phyloP scores from a whole-genome alignment of 2,329 filamentous ascomycete species.

The Alternaria sp. region DNA sequence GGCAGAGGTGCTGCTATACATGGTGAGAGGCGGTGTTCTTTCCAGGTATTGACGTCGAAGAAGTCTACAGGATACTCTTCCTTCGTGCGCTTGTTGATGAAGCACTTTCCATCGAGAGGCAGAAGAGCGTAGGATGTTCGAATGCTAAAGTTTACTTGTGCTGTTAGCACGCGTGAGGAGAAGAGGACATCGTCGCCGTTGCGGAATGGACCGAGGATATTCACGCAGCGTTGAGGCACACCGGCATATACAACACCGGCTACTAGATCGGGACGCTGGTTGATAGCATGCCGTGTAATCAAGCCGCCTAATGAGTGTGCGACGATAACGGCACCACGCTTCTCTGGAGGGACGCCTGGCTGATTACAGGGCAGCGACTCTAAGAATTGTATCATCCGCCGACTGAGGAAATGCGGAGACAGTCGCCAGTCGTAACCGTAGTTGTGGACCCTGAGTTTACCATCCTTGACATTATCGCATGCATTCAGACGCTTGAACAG shows the following conservation, averaged over 20 bases:
- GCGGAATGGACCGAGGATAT: constrained; percentile 85
- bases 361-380: constrained; percentile 77
- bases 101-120: constrained; percentile 86
- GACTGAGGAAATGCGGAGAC: constrained; percentile 77
- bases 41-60: constrained; percentile 80
- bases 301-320: constrained; percentile 88
- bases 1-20: constrained; percentile 74
- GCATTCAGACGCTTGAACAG: constrained; percentile 79
- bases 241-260: constrained; percentile 86
- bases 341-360: constrained; percentile 56
- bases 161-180: constrained; percentile 87
- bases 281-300: constrained; percentile 87
- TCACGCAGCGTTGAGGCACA: constrained; percentile 83
- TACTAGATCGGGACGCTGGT: constrained; percentile 83
- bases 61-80: constrained; percentile 85
- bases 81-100: constrained; percentile 80
- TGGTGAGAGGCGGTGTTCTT: constrained; percentile 77
- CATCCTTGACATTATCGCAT: constrained; percentile 73
- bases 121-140: constrained; percentile 84
- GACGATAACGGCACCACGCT: constrained; percentile 77
- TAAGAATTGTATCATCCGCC: constrained; percentile 74
- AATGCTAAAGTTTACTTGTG: constrained; percentile 91
- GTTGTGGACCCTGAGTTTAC: constrained; percentile 80
- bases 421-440: constrained; percentile 96
- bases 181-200: constrained; percentile 93